Evolutionary conservation across 2,329 filamentous ascomycete genomes (phyloP).

Genomic region (Pseudocercospora macadamiae): DNA sequence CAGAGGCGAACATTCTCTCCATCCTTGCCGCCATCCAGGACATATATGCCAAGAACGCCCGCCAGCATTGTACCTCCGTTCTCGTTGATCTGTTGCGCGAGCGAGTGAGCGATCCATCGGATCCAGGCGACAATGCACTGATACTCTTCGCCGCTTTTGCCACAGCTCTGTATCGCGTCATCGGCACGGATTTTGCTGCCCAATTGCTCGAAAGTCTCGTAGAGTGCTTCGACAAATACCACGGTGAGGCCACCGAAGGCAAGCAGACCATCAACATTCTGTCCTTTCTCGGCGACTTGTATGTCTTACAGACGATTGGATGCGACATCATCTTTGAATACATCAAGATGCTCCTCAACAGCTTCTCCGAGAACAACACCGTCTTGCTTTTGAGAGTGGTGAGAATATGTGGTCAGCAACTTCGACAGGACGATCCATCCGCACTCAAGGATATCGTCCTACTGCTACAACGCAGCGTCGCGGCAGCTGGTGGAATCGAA

Average conservation of each 20-base stretch:
- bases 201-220: slow-evolving; percentile 80
- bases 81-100: slow-evolving; percentile 76
- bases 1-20: slow-evolving; percentile 83
- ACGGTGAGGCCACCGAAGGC: slow-evolving; percentile 40
- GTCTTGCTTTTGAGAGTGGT: slow-evolving; percentile 86
- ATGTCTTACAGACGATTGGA: slow-evolving; percentile 87
- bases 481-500: slow-evolving; percentile 63
- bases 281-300: slow-evolving; percentile 81
- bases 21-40: slow-evolving; percentile 82
- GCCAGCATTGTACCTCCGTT: slow-evolving; percentile 84
- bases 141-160: slow-evolving; percentile 90
- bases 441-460: slow-evolving; percentile 86
- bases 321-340: slow-evolving; percentile 89
- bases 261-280: slow-evolving; percentile 78
- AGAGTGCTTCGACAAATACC: slow-evolving; percentile 66
- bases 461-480: slow-evolving; percentile 72
- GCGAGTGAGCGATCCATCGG: slow-evolving; percentile 78
- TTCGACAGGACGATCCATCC: slow-evolving; percentile 86
- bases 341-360: slow-evolving; percentile 72
- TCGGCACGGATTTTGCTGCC: slow-evolving; percentile 87
- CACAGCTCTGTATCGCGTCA: slow-evolving; percentile 80
- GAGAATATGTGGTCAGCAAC: slow-evolving; percentile 74
- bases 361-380: slow-evolving; percentile 82
- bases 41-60: slow-evolving; percentile 79
- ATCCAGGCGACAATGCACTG: slow-evolving; percentile 82